Base-by-base conservation (phyloP, 2,329 filamentous ascomycete species). In the Pseudopyrenochaeta lycopersici region DNA sequence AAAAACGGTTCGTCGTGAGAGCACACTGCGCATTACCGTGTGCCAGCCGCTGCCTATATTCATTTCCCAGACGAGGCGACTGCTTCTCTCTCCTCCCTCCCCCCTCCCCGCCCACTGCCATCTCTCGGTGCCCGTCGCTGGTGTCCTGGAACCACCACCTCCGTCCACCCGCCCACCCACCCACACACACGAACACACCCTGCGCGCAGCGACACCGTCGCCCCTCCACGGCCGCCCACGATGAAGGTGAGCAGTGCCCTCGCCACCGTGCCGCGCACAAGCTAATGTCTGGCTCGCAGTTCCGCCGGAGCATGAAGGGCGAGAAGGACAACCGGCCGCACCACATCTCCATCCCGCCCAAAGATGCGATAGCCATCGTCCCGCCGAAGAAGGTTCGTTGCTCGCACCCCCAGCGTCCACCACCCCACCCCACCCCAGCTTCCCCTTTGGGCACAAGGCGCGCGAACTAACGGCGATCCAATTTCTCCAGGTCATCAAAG, bases 261-360 rank as follows among this genome's bases (percentile, higher is more conserved):
- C n/a, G n/a, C n/a, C n/a, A n/a, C n/a, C n/a, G n/a, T n/a, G n/a
- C n/a, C 53, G 56, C 59, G 55, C 60, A 60, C 54, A 52, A 54
- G 58, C 69, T 72, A 69, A 72, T 56, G 31, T 9, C 4, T 36
- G 40, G 20, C 40, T 40, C 52, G 48, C 69, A 82, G 80, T 81
- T 97, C 78, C 87, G 92, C 76, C 86, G 91, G 79, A 96, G 92
- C 58, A 90, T 96, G 79, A 96, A 96, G 81, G 89, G 90, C 76
- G 91, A 96, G 66, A 96, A 92, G 82, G 87, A 85, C 64, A 85
- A 86, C 62, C 86, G 88, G 74, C 86, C 87, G 62, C 84, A 87
- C 62, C 89, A 91, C 72, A 84, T 91, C 64, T 89, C 90, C 52
- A 90, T 96, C 64, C 87, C 89, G 14, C 89, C 90, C 60, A 97